Conservation (phyloP, 208 protist genomes). For the Leishmania major region DNA sequence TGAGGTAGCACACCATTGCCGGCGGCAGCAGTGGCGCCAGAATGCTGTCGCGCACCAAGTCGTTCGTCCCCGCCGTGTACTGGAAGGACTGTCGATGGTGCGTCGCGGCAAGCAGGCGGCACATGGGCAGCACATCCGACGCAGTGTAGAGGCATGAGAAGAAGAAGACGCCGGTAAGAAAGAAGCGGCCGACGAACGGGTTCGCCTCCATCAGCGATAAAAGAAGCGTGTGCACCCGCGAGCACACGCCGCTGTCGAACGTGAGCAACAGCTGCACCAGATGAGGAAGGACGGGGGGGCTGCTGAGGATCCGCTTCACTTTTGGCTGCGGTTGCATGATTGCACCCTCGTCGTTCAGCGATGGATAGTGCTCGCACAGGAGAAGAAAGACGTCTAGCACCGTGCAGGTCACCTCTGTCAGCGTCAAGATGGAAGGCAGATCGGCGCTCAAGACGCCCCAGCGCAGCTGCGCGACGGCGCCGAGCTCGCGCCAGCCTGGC, state of each 20-base stretch:
- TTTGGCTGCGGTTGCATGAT: conserved; percentile 93
- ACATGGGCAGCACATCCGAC: conserved; percentile 92
- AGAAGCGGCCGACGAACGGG: conserved; percentile 77
- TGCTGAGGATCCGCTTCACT: conserved; percentile 90
- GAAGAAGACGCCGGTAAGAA: conserved; percentile 94
- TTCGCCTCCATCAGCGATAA: conserved; percentile 91
- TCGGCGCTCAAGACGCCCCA: conserved; percentile 83
- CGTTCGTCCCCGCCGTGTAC: conserved; percentile 53
- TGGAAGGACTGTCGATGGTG: conserved; percentile 89
- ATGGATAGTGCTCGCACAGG: conserved; percentile 91
- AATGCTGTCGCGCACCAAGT: conserved; percentile 72
- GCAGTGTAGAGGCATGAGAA: conserved; percentile 95
- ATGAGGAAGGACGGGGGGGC: conserved; percentile 86
- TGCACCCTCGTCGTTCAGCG: conserved; percentile 75
- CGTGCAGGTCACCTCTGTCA: conserved; percentile 87
- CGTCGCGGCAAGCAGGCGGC: conserved; percentile 73
- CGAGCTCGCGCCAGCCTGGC: conserved; percentile 85
- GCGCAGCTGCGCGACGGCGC: conserved; percentile 91
- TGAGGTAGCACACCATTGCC: conserved; percentile 94
- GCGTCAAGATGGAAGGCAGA: conserved; percentile 73
- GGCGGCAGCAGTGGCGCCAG: conserved; percentile 89
- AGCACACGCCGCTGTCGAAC: conserved; percentile 88
- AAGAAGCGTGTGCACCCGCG: conserved; percentile 84
- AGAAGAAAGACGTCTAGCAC: conserved; percentile 92
- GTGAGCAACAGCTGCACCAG: conserved; percentile 95